These are phyloP conservation scores for Cryptococcus sp. DNA, from an alignment of 1,284 basidiomycete genomes.

Conservation along the genomic window DNA sequence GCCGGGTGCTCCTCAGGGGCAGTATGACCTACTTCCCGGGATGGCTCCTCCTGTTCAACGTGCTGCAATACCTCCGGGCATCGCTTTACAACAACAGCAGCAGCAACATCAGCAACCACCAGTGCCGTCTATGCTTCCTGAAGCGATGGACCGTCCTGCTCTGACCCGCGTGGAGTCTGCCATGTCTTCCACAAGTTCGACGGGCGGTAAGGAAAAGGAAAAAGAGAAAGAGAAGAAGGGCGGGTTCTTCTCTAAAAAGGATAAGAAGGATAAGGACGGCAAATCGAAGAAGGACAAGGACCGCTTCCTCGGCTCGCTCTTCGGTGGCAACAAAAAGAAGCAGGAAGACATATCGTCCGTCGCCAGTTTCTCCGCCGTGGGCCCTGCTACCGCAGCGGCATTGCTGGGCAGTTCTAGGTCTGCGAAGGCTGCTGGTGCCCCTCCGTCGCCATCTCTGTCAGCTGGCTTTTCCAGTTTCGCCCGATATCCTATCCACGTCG, in stretches of 20 bases:
- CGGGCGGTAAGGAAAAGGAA: conserved; percentile 46
- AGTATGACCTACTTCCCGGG: conserved; percentile 33
- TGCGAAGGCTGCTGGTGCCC: conserved; percentile 60
- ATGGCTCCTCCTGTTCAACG: conserved; percentile 40
- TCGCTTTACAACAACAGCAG: conserved; percentile 25
- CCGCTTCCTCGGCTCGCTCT: conserved; percentile 84
- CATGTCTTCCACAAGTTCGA: conserved; percentile 33
- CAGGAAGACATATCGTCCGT: conserved; percentile 62
- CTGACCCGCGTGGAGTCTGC: conserved; percentile 34
- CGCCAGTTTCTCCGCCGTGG: conserved; percentile 59
- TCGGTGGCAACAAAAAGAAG: conserved; percentile 78
- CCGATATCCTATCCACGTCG: conserved; percentile 96
- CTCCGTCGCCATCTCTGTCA: conserved; percentile 55
- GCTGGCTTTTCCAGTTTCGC: conserved; percentile 66
- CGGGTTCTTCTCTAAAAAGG: conserved; percentile 64
- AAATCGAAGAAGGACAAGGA: conserved; percentile 67
- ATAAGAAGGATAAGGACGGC: conserved; percentile 65
- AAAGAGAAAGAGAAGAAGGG: conserved; percentile 72
- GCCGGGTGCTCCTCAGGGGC: conserved; percentile 2
- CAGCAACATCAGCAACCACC: conserved; percentile 3
- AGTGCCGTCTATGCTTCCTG: conserved; percentile 19
- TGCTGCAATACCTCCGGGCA: conserved; percentile 25
- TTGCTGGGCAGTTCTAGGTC: conserved; percentile 78
- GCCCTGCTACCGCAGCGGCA: conserved; percentile 77
- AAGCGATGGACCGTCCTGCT: conserved; percentile 33